Base-by-base conservation (phyloP, 1,284 basidiomycete genomes). In the Earliella scabrosa region DNA sequence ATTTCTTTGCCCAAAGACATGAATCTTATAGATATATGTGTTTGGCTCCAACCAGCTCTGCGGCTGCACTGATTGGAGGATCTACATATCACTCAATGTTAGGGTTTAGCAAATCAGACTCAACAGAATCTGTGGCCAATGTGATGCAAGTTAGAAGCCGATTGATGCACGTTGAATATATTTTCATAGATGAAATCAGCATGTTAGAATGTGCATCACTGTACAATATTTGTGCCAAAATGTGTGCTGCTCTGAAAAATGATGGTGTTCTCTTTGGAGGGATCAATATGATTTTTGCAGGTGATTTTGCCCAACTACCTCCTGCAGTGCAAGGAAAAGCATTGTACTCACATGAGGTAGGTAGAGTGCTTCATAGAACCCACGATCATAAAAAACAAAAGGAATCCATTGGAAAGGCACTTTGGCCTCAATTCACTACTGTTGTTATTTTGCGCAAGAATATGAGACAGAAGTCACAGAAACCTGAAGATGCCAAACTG, bases 81-180 rank as follows among this genome's bases (percentile, higher is more conserved):
- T 70, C 68, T 0, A 78, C 75, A 1, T 76, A 77, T 50, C 76
- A 78, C 59, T 73, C 64, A 0, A 56, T 66, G 7, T 63, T 77
- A 18, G 68, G 70, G 2, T 66, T 77, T 10, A 29, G 45, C 59
- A 31, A 23, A 5, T 34, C 35, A 16, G 31, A 41, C 3, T 23
- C 26, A 11, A 21, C 45, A 13, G 20, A 20, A 1, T 14, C 16
- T 26, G 20, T 27, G 2, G 29, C 32, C 29, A 52, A 29, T 32
- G 44, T 43, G 3, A 21, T 55, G 20, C 35, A 59, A 31, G 45
- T 67, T 26, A 29, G 52, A 20, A 61, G 51, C 13, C 38, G 58
- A 23, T 27, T 71, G 4, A 36, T 55, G 34, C 63, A 69, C n/a
- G 70, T 75, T 0, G 63, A 71, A 2, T 72, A 73, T 50, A 58